These are phyloP conservation scores for Piromyces finnis DNA, from an alignment of 192 early-diverging fungal species.

Conservation along the genomic window DNA sequence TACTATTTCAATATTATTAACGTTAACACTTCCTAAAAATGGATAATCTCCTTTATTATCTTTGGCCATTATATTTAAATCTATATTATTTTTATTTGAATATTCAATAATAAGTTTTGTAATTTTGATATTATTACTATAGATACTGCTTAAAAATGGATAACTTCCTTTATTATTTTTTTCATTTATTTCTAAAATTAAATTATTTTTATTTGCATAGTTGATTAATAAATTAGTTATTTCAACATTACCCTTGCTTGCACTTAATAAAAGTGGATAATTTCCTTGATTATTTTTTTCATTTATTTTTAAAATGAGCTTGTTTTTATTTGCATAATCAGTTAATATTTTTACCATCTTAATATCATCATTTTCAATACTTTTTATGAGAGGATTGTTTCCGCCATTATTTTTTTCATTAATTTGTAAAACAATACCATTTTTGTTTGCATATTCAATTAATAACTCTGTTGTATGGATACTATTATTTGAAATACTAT, in stretches of 20 bases:
- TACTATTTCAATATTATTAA: neutral
- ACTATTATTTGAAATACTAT: too few species aligned
- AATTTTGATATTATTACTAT: neutral
- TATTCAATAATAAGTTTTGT: neutral
- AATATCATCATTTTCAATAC: too few species aligned
- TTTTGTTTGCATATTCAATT: too few species aligned
- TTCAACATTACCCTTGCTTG: neutral
- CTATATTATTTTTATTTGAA: neutral
- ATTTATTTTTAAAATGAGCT: neutral
- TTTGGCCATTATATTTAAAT: neutral
- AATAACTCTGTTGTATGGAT: too few species aligned
- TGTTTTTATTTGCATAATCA: neutral
- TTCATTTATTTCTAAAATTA: neutral
- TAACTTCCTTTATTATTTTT: neutral
- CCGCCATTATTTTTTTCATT: too few species aligned
- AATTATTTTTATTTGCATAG: neutral
- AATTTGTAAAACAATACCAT: too few species aligned
- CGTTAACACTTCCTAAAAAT: neutral
- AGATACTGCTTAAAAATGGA: neutral
- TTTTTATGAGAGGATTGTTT: too few species aligned
- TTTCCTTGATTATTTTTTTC: neutral
- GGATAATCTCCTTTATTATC: neutral
- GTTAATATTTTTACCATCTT: neutral
- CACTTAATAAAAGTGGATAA: neutral
- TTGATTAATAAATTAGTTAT: neutral